A percentile compares a stretch with the other conserved stretches of the same genome.
Conservation (phyloP, 108 stramenopile genomes). For the Craspedostauros australis region DNA sequence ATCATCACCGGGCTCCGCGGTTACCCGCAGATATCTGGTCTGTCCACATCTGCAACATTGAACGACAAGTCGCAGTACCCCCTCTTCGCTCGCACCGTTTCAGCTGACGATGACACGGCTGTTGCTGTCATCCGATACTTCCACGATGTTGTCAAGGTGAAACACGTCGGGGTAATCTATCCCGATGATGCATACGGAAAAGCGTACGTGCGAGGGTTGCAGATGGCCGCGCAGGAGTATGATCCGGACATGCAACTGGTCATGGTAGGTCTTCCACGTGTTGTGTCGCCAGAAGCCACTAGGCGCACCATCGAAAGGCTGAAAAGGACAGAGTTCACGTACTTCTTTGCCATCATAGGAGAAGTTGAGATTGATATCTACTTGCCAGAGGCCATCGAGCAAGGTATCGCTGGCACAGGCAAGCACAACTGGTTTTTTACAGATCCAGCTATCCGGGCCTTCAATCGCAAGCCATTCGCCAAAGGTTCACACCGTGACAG, state of each 20-base stretch:
- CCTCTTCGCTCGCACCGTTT: conserved; percentile 41
- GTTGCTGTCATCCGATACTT: conserved; percentile 20
- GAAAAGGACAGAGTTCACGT: conserved; percentile 9
- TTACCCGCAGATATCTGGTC: conserved; percentile 39
- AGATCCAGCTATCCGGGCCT: conserved; percentile 4
- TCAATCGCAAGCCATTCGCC: background rate
- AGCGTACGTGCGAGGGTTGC: conserved; percentile 33
- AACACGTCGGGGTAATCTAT: conserved; percentile 33
- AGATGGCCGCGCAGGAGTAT: conserved; percentile 5
- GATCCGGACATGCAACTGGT: conserved; percentile 38
- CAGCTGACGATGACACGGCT: conserved; percentile 35
- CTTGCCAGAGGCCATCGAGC: conserved; percentile 23
- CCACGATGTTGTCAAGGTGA: conserved; percentile 7
- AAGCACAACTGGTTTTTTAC: conserved; percentile 30
- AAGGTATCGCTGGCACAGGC: conserved; percentile 32
- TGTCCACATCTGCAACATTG: conserved; percentile 17
- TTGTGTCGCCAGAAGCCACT: background rate
- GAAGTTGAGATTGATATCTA: background rate
- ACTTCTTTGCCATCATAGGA: conserved; percentile 22
- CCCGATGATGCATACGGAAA: conserved; percentile 51
- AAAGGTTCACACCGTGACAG: conserved; percentile 15
- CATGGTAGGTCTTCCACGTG: background rate
- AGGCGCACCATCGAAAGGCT: background rate
- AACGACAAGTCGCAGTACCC: conserved; percentile 35
- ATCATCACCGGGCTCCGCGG: conserved; percentile 44